Percentiles rank a stretch among this genome's conserved stretches.
phyloP scores from a whole-genome alignment of 2,329 filamentous ascomycete genomes.

The Xylariaceae sp. region DNA sequence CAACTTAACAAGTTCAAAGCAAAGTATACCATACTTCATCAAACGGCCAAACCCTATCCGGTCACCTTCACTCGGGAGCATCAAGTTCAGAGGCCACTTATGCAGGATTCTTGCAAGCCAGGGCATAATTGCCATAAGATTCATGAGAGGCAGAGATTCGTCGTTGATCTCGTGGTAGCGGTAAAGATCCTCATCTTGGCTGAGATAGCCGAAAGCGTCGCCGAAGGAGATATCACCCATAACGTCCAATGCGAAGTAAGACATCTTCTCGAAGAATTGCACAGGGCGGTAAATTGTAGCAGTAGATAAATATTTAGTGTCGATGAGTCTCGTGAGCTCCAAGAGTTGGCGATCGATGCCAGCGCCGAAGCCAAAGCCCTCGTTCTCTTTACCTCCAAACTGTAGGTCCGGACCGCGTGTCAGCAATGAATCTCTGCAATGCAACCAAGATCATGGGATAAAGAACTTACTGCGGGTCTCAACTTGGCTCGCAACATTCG shows the following conservation, averaged over 20 bases:
- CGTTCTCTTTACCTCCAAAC: slow-evolving; percentile 50
- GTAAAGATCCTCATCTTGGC: slow-evolving; percentile 45
- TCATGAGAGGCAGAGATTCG: slow-evolving; percentile 37
- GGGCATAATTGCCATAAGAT: slow-evolving; percentile 34
- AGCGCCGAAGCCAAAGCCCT: slow-evolving; percentile 38
- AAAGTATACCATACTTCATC: slow-evolving; percentile 31
- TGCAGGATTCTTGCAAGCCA: slow-evolving; percentile 33
- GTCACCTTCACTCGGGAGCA: slow-evolving; percentile 36
- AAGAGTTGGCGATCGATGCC: slow-evolving; percentile 38
- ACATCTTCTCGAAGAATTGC: slow-evolving; percentile 47
- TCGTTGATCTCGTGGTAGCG: slow-evolving; percentile 42
- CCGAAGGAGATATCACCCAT: slow-evolving; percentile 52
- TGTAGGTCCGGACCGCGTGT: slow-evolving; percentile 22
- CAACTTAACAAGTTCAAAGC: neutral
- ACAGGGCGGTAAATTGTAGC: slow-evolving; percentile 33
- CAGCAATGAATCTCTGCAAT: neutral
- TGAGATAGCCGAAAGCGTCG: slow-evolving; percentile 47
- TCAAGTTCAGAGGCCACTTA: slow-evolving; percentile 33
- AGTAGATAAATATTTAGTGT: slow-evolving; percentile 43
- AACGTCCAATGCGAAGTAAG: slow-evolving; percentile 52
- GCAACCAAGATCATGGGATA: neutral
- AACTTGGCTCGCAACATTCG: slow-evolving; percentile 40
- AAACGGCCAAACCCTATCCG: slow-evolving; percentile 37
- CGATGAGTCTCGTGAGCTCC: slow-evolving; percentile 42
- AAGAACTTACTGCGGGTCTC: slow-evolving; percentile 37